Base-by-base conservation (phyloP, 2,329 filamentous ascomycete species). In the Cladophialophora yegresii region DNA sequence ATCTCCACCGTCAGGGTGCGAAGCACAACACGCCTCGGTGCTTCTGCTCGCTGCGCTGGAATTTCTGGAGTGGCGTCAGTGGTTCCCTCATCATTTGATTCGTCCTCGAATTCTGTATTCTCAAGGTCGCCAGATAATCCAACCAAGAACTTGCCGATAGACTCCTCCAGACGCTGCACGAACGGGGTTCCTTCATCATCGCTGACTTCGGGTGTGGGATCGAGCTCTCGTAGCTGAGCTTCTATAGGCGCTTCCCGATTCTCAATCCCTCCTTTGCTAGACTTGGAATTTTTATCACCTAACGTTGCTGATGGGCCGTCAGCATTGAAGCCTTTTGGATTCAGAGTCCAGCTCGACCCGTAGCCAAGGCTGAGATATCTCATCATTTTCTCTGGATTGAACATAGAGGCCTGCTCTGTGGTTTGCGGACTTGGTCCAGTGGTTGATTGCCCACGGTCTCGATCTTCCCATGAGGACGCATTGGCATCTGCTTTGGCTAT, bases 331-430 rank as follows among this genome's bases (percentile, higher is more conserved):
- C 69, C 71, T 55, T 72, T 76, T 12, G 75, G 72, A 30, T 77
- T 75, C 57, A 79, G 72, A 20, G 77, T 76, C 81, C 80, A 83
- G 20, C 76, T 73, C 3, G 80, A 79, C 16, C 80, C 80, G 72
- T 83, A 83, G 8, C 81, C 81, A 23, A 82, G 72, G 23, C 79
- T 82, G 33, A 83, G 72, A 67, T 81, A 79, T 67, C 81, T 83
- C 72, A 82, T 79, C 62, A 82, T 73, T 2, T 74, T 79, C 8
- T 81, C 80, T 3, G 79, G 74, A 26, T 73, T 75, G 67, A 78
- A 77, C 3, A 72, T 66, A 20, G 72, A 70, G 50, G 71, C 71
- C 12, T 76, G 73, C 50, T 68, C 61, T 12, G 67, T 54, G 1
- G 64, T 30, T 6, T 67, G 62, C 32, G 69, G 49, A 20, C 22